Evolutionary conservation across 169 alveolate genomes (phyloP), one percentile per base, ranked within the genome.

Genomic region (Hepatocystis sp.): DNA sequence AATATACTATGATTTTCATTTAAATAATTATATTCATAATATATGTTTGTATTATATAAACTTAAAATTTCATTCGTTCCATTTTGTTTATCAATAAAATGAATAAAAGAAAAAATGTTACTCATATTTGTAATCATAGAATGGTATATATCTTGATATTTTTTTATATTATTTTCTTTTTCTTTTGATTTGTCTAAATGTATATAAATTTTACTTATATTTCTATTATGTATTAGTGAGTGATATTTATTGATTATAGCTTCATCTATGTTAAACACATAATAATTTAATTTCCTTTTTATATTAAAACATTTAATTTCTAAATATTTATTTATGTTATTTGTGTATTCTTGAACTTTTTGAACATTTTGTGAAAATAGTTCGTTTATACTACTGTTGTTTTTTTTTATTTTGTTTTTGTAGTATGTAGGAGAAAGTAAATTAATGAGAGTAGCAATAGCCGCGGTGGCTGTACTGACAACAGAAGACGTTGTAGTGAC

Each of bases 1-100:
- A 56, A 71, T 2, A 55, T 30, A 58, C 34, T 71, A n/a, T 71
- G 65, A 42, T 58, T n/a, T 61, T 71, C 86, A 23, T 71, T 71
- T 25, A 71, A 34, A 40, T 71, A 71, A 32, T 71, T 71, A 58
- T 71, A 71, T 13, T 51, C 39, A 61, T 71, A 71, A 21, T 56
- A 71, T 13, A 56, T 32, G 1, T 34, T 28, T 1, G 15, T 56
- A 34, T 25, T 55, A 36, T 71, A 71, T 27, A 60, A 21, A 0
- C n/a, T 28, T 25, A 71, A 42, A 30, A 71, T 71, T 32, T 49
- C 47, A 46, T 71, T 30, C 5, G 51, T 65, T 19, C 58, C 40
- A 4, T 56, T 40, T 8, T 47, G 28, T 0, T 46, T 25, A 21
- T 71, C 86, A 8, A 36, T 34, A 2, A 34, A 10, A 25, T 56